A percentile compares a stretch with the other conserved stretches of the same genome.
Evolutionary conservation across 352 stramenopile species (phyloP).

Genomic region (Globisporangium lucens): DNA sequence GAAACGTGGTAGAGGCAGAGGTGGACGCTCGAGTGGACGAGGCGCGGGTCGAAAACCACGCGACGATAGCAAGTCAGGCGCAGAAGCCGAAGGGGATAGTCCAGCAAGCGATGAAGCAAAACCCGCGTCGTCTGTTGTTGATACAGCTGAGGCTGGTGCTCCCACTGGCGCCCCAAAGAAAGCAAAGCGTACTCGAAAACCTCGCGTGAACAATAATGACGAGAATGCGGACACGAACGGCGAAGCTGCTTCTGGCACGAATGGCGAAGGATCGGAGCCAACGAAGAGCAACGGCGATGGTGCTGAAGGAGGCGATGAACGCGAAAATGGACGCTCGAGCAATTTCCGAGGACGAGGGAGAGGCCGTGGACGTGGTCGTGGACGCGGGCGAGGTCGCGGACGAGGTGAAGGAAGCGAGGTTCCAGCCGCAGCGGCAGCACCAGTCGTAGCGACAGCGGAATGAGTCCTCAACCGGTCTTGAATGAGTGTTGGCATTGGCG

Average conservation of each 20-base stretch:
- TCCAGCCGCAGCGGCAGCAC: neutral
- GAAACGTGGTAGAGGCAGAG: slow-evolving; percentile 17
- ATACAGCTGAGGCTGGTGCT: neutral
- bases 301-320: neutral
- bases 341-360: slow-evolving; percentile 34
- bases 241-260: neutral
- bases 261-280: neutral
- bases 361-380: slow-evolving; percentile 27
- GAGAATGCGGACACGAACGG: neutral
- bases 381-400: slow-evolving; percentile 29
- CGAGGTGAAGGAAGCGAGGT: slow-evolving; percentile 8
- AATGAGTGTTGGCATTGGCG: neutral
- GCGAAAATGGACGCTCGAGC: slow-evolving; percentile 1
- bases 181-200: slow-evolving; percentile 7
- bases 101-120: slow-evolving; percentile 4
- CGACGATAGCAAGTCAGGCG: slow-evolving; percentile 12
- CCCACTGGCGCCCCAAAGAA: slow-evolving; percentile 5
- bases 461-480: slow-evolving; percentile 1
- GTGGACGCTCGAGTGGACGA: slow-evolving; percentile 23
- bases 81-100: slow-evolving; percentile 7
- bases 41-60: slow-evolving; percentile 13
- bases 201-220: slow-evolving; percentile 4
- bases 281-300: neutral
- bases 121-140: slow-evolving; percentile 1
- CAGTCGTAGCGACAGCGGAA: slow-evolving; percentile 12